Evolutionary conservation across 805 yeast genomes (phyloP), one percentile per base, ranked within the genome.

Genomic region (Candida ortonii): DNA sequence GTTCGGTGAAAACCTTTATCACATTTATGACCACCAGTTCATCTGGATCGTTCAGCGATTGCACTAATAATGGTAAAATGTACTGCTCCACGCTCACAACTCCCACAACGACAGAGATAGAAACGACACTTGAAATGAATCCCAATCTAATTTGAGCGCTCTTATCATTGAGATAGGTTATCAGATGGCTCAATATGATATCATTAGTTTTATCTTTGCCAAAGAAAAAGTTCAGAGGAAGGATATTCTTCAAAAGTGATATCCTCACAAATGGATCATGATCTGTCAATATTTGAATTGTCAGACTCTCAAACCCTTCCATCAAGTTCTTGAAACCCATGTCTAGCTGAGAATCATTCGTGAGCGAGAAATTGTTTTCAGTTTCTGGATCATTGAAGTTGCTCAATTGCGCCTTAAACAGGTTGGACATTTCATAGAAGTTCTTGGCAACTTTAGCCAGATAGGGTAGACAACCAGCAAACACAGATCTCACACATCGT

Each of bases 141-240:
- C 80, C 77, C 18, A 84, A 62, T 39, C 94, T 67, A 15, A 93
- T 64, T 14, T 76, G 71, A 0, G 81, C 64, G 50, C 79, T 78
- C 36, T 77, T 70, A 52, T 89, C 96, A 57, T 93, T 93, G 43
- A 93, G 62, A 52, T 88, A 93, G 0, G 97, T 89, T 27, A 93
- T 89, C 36, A 89, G 64, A 63, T 93, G 97, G 28, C 96, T 88
- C 29, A 93, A 61, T 15, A 93, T 78, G 25, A 93, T 67, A 54
- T 93, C 97, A 52, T 85, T 89, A 0, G 96, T 83, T 46, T 79
- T 84, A 35, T 86, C 95, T 36, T 81, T 78, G 0, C 96, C 96
- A 53, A 93, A 80, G 39, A 83, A 84, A 7, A 79, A 68, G 48
- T 96, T 86, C 3, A 93, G 57, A 0, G 88, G 84, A 6, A 83